Conservation (phyloP, 768 basidiomycete genomes). For the Amanita exitialis region DNA sequence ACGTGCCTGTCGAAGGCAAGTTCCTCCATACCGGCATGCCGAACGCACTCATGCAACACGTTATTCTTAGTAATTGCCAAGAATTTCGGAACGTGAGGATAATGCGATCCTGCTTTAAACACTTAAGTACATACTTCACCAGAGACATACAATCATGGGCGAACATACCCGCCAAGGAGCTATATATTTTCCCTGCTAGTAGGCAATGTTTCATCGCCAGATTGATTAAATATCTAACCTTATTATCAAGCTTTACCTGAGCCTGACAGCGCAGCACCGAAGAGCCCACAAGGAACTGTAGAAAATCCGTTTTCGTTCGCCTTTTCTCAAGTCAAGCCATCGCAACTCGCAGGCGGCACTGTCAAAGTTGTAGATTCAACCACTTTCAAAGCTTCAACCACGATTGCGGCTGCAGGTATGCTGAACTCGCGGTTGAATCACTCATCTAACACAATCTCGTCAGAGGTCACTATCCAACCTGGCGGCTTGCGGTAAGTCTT, state of each 20-base stretch:
- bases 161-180: conserved; percentile 32
- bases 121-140: neutral
- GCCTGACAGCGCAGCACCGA: conserved; percentile 22
- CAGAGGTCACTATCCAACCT: conserved; percentile 45
- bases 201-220: conserved; percentile 3
- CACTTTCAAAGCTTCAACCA: conserved; percentile 40
- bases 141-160: conserved; percentile 26
- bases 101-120: neutral
- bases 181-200: conserved; percentile 46
- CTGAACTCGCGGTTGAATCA: no score
- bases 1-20: conserved; percentile 39
- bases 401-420: conserved; percentile 34
- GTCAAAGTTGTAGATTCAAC: conserved; percentile 43
- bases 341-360: conserved; percentile 34
- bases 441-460: neutral
- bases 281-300: conserved; percentile 34
- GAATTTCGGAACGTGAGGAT: conserved; percentile 32
- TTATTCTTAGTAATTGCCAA: conserved; percentile 32
- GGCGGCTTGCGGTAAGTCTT: conserved; percentile 40
- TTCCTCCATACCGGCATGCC: neutral
- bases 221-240: neutral
- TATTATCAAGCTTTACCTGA: conserved; percentile 21
- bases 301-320: conserved; percentile 36
- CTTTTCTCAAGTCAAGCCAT: conserved; percentile 34
- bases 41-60: neutral